Percentiles rank a stretch among this genome's conserved stretches.
phyloP scores from a whole-genome alignment of 2,329 filamentous ascomycete species.

The Xylariaceae sp. region DNA sequence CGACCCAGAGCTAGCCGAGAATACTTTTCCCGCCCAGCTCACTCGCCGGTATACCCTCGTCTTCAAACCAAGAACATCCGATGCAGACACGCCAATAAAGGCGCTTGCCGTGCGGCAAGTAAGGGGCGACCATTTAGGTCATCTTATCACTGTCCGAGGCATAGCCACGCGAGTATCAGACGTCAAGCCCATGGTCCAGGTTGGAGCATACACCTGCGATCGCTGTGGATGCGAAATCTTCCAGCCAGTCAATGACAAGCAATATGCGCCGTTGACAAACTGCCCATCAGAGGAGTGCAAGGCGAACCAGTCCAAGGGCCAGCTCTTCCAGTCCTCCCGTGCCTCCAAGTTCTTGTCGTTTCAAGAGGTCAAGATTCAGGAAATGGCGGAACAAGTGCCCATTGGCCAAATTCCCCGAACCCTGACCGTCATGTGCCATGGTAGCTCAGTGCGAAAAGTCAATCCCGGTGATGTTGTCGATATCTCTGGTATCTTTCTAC shows the following conservation, averaged over 20 bases:
- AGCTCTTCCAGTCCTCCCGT: constrained; percentile 88
- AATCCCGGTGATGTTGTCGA: constrained; percentile 94
- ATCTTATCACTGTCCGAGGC: constrained; percentile 87
- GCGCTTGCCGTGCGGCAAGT: constrained; percentile 87
- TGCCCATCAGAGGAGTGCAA: constrained; percentile 90
- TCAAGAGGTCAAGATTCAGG: constrained; percentile 97
- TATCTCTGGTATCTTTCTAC: constrained; percentile 90
- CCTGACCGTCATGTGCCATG: constrained; percentile 83
- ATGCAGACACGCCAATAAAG: constrained; percentile 56
- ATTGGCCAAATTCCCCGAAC: constrained; percentile 95
- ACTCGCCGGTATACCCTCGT: constrained; percentile 92
- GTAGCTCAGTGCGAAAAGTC: constrained; percentile 75
- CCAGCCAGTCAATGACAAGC: constrained; percentile 86
- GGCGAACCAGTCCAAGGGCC: constrained; percentile 84
- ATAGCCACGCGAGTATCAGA: constrained; percentile 95
- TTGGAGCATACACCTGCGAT: constrained; percentile 97
- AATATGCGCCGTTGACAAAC: constrained; percentile 78
- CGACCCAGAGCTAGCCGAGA: constrained; percentile 60
- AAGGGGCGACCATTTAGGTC: constrained; percentile 84
- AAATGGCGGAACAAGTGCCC: constrained; percentile 98
- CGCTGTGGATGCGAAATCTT: constrained; percentile 96
- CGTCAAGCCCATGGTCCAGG: constrained; percentile 94
- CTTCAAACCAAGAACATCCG: constrained; percentile 84
- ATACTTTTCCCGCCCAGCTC: constrained; percentile 85
- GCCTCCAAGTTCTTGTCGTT: constrained; percentile 96